Evolutionary conservation across 2,329 filamentous ascomycete species (phyloP).

Genomic region (Pseudogymnoascus pannorum): DNA sequence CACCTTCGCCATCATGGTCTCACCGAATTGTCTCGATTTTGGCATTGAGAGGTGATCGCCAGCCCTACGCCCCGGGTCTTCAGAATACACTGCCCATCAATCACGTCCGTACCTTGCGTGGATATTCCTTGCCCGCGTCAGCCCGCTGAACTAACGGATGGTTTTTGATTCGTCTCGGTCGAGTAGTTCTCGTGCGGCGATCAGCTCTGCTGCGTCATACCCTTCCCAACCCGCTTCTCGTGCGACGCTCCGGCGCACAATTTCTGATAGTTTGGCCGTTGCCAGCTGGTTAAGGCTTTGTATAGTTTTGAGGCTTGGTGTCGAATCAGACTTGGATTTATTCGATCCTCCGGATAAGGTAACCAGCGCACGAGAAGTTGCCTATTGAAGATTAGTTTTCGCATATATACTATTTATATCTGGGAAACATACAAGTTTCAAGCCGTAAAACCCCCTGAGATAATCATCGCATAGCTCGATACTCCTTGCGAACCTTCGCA

Average conservation of each 20-base stretch:
- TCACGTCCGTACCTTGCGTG: slow-evolving; percentile 19
- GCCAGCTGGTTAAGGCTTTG: slow-evolving; percentile 64
- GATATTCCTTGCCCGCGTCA: slow-evolving; percentile 5
- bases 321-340: slow-evolving; percentile 19
- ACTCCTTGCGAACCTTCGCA: slow-evolving; percentile 82
- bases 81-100: background rate
- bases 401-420: background rate
- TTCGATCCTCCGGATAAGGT: slow-evolving; percentile 10
- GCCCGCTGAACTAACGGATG: slow-evolving; percentile 19
- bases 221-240: slow-evolving; percentile 63
- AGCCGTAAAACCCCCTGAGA: slow-evolving; percentile 82
- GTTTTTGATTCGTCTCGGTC: slow-evolving; percentile 22
- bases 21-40: background rate
- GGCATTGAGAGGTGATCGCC: background rate
- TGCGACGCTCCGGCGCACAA: slow-evolving; percentile 56
- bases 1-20: slow-evolving; percentile 1
- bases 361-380: slow-evolving; percentile 17
- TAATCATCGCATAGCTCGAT: slow-evolving; percentile 93
- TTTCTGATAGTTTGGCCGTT: slow-evolving; percentile 68
- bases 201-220: slow-evolving; percentile 64
- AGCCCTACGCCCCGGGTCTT: slow-evolving; percentile 8
- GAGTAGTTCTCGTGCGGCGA: slow-evolving; percentile 54
- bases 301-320: slow-evolving; percentile 52
- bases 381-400: slow-evolving; percentile 26
- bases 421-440: slow-evolving; percentile 60